These are phyloP conservation scores for Dujonia santamariae DNA, from an alignment of 1,139 yeast species.

Conservation along the genomic window DNA sequence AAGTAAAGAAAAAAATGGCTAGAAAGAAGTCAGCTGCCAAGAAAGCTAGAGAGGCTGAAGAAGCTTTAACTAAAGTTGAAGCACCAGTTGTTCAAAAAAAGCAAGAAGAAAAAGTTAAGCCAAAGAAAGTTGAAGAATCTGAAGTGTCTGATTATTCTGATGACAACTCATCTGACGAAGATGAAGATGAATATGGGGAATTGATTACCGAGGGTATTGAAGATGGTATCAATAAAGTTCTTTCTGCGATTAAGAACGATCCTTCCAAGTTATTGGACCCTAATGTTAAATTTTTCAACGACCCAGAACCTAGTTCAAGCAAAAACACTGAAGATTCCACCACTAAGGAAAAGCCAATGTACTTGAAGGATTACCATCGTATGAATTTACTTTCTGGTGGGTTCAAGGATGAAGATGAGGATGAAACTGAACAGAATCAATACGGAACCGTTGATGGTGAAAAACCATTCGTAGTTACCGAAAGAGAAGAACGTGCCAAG, in stretches of 20 bases:
- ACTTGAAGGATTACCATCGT: conserved; percentile 90
- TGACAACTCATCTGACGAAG: conserved; percentile 51
- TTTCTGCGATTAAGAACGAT: conserved; percentile 64
- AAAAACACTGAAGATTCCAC: conserved; percentile 10
- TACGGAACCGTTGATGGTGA: conserved; percentile 53
- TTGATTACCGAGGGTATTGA: conserved; percentile 85
- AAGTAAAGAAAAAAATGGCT: conserved; percentile 48
- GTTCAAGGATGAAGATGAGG: conserved; percentile 48
- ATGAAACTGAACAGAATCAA: conserved; percentile 31
- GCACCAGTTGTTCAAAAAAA: conserved; percentile 12
- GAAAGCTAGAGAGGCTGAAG: conserved; percentile 58
- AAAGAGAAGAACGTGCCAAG: conserved; percentile 69
- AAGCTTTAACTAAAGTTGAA: neutral
- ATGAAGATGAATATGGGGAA: conserved; percentile 92
- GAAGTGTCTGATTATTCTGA: conserved; percentile 12
- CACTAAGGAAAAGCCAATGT: conserved; percentile 69
- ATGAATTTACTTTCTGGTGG: conserved; percentile 67
- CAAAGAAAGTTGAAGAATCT: conserved; percentile 13
- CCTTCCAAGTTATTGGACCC: conserved; percentile 67
- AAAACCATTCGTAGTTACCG: conserved; percentile 68
- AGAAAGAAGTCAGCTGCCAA: conserved; percentile 89
- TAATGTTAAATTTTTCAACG: conserved; percentile 66
- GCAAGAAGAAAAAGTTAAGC: conserved; percentile 12
- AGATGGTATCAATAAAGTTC: conserved; percentile 67
- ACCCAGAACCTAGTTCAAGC: conserved; percentile 42